phyloP scores from a whole-genome alignment of 176 grass and related monocot genomes.

The Hordeum marinum region DNA sequence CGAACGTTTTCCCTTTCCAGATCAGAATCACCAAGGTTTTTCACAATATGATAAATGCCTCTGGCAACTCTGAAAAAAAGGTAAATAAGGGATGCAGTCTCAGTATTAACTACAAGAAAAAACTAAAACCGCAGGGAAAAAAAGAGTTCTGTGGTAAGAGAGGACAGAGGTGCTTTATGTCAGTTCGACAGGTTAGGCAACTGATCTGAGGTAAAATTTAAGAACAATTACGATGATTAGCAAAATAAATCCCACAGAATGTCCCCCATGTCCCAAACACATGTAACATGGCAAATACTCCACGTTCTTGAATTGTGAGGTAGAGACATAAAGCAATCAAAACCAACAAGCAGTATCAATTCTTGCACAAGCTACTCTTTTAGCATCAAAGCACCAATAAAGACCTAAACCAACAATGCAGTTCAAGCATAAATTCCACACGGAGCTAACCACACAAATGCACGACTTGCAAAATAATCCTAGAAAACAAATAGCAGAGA shows the following conservation, averaged over 20 bases:
- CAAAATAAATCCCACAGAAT: not conserved
- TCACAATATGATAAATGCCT: not conserved
- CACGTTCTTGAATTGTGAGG: not conserved
- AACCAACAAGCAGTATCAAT: constrained; percentile 6
- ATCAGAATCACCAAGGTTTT: constrained; percentile 29
- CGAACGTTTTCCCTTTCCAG: not conserved
- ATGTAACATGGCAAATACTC: constrained; percentile 2
- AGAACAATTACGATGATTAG: not conserved
- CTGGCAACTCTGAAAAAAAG: not conserved
- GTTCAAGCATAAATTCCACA: constrained; percentile 9
- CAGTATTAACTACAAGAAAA: not conserved
- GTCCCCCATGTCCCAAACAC: constrained; percentile 4
- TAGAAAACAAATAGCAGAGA: not conserved
- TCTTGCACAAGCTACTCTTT: not conserved
- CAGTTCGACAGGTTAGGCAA: not conserved
- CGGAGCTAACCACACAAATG: not conserved
- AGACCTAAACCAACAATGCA: constrained; percentile 8
- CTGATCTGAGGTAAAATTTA: not conserved
- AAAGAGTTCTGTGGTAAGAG: not conserved
- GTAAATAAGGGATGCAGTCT: not conserved
- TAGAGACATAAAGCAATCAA: constrained; percentile 11
- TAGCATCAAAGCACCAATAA: constrained; percentile 20
- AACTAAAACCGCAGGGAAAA: constrained; percentile 7
- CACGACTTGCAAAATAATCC: not conserved
- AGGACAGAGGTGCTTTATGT: not conserved